Conservation (phyloP, 768 basidiomycete genomes). For the Lactifluus rugatus region DNA sequence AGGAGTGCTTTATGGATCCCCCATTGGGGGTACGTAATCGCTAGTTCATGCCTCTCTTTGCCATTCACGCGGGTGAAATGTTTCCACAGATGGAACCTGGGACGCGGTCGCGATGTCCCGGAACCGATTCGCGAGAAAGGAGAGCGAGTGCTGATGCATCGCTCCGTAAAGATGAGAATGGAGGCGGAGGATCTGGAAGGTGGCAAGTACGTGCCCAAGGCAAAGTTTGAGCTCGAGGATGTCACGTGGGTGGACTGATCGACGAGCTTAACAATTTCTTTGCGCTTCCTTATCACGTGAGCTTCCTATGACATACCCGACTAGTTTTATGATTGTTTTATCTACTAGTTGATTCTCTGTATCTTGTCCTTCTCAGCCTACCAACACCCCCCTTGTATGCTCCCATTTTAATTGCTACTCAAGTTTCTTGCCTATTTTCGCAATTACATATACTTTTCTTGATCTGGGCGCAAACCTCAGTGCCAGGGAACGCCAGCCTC, state of each 20-base stretch:
- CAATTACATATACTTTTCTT: no score
- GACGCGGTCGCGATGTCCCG: neutral
- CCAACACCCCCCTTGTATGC: no score
- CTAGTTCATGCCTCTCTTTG: neutral
- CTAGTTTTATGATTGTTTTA: no score
- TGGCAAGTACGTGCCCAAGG: constrained; percentile 26
- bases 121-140: neutral
- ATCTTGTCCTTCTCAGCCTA: no score
- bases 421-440: no score
- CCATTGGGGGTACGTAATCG: neutral
- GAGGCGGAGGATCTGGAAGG: constrained; percentile 20
- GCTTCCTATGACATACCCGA: no score
- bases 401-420: no score
- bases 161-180: constrained; percentile 6
- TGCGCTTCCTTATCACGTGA: no score
- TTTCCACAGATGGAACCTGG: neutral
- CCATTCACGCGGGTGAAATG: neutral
- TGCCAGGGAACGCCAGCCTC: no score
- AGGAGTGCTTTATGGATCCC: neutral
- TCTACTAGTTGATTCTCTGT: no score
- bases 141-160: constrained; percentile 1
- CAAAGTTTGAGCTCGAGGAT: constrained; percentile 19
- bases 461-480: no score
- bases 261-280: no score
- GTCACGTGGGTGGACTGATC: constrained; percentile 23